A percentile compares a stretch with the other conserved stretches of the same genome.
phyloP scores from a whole-genome alignment of 129 eudicot genomes.

The Dittrichia graveolens region DNA sequence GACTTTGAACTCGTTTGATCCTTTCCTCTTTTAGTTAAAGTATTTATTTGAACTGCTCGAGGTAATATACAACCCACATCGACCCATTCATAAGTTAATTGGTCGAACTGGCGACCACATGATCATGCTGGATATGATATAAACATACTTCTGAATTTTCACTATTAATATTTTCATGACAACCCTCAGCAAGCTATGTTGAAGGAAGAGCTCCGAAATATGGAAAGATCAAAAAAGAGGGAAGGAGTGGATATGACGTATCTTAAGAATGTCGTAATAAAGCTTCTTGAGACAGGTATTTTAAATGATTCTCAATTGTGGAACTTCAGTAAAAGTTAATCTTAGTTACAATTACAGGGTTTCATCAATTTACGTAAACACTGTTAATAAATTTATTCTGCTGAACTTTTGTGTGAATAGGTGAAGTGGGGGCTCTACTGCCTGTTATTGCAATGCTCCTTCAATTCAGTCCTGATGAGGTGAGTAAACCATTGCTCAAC shows the following conservation, averaged over 20 bases:
- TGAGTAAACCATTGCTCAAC: conserved; percentile 33
- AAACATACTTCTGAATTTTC: conserved; percentile 7
- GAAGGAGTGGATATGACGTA: conserved; percentile 99
- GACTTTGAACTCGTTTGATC: neutral
- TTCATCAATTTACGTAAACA: conserved; percentile 2
- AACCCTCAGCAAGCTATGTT: conserved; percentile 73
- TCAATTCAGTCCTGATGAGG: conserved; percentile 99
- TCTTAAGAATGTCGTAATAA: conserved; percentile 87
- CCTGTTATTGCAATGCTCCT: conserved; percentile 98
- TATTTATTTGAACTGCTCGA: neutral
- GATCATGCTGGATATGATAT: neutral
- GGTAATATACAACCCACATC: neutral
- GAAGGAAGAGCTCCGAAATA: conserved; percentile 92
- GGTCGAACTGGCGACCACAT: neutral
- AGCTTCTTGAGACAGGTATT: conserved; percentile 97
- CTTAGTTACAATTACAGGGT: neutral
- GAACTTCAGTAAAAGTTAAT: conserved; percentile 13
- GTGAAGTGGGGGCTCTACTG: conserved; percentile 94
- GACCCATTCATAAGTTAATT: conserved; percentile 3
- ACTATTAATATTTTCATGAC: conserved; percentile 1
- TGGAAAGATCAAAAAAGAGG: conserved; percentile 95
- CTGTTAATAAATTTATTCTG: conserved; percentile 6
- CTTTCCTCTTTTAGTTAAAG: neutral
- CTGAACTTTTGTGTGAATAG: conserved; percentile 43
- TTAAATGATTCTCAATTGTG: conserved; percentile 2